Percentiles rank a stretch among this genome's conserved stretches.
phyloP scores from a whole-genome alignment of 2,329 filamentous ascomycete species.

The Hymenoscyphus fructigenus region DNA sequence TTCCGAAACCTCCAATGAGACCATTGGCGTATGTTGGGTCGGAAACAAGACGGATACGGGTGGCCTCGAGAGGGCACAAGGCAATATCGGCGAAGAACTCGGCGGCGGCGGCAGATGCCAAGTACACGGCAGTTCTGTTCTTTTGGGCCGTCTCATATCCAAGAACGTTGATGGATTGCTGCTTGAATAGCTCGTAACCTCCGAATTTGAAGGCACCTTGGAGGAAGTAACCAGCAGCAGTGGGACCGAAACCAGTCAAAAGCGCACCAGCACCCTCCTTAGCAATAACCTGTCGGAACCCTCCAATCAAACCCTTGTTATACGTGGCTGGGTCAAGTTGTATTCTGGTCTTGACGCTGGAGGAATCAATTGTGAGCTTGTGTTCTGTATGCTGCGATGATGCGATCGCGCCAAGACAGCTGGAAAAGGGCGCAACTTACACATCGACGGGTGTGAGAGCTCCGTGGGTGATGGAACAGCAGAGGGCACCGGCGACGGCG shows the following conservation, averaged over 20 bases:
- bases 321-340: slow-evolving; percentile 88
- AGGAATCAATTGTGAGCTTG: slow-evolving; percentile 27
- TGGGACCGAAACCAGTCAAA: slow-evolving; percentile 81
- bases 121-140: slow-evolving; percentile 81
- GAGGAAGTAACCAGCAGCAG: slow-evolving; percentile 88
- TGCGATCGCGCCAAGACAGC: slow-evolving; percentile 16
- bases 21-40: slow-evolving; percentile 82
- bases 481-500: slow-evolving; percentile 95
- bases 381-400: not conserved
- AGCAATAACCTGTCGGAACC: slow-evolving; percentile 80
- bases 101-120: slow-evolving; percentile 64
- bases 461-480: slow-evolving; percentile 98
- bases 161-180: slow-evolving; percentile 78
- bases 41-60: slow-evolving; percentile 89
- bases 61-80: slow-evolving; percentile 89
- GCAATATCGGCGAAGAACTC: slow-evolving; percentile 76
- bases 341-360: slow-evolving; percentile 91
- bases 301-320: slow-evolving; percentile 83
- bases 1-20: slow-evolving; percentile 74
- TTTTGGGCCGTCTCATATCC: slow-evolving; percentile 75
- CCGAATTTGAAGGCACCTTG: slow-evolving; percentile 93
- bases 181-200: slow-evolving; percentile 96
- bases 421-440: slow-evolving; percentile 60
- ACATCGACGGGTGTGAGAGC: slow-evolving; percentile 97
- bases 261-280: slow-evolving; percentile 85